Percentiles rank a stretch among this genome's conserved stretches.
These are phyloP conservation scores for Lasiosphaeria ovina DNA, from an alignment of 495 filamentous ascomycete genomes.

Conservation along the genomic window DNA sequence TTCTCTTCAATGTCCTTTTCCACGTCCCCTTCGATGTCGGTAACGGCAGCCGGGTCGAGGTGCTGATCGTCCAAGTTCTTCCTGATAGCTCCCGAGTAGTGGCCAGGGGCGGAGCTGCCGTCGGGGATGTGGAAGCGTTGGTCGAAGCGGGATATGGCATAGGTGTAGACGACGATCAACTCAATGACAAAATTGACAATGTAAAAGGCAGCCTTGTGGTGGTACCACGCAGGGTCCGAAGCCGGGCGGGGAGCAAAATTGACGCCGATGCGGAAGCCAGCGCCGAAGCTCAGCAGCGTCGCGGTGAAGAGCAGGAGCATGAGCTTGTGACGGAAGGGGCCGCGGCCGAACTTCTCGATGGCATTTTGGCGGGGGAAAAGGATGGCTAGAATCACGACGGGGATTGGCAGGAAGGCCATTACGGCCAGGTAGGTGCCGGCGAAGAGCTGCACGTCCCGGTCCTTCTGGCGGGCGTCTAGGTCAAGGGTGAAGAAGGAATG, in stretches of 20 bases:
- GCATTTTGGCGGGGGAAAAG: constrained; percentile 46
- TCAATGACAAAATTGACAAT: constrained; percentile 74
- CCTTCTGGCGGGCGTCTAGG: constrained; percentile 42
- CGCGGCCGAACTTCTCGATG: constrained; percentile 68
- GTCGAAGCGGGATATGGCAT: constrained; percentile 65
- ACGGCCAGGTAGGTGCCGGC: constrained; percentile 64
- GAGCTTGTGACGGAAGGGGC: constrained; percentile 62
- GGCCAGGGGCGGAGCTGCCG: constrained; percentile 35
- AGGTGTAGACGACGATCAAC: constrained; percentile 62
- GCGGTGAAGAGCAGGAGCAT: constrained; percentile 54
- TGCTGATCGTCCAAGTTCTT: not conserved
- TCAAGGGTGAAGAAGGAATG: constrained; percentile 65
- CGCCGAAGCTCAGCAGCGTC: constrained; percentile 62
- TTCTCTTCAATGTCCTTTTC: not conserved
- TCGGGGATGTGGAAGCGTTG: constrained; percentile 66
- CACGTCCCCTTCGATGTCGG: not conserved
- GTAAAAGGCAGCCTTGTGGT: constrained; percentile 71
- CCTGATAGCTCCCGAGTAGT: constrained; percentile 25
- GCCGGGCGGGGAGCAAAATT: constrained; percentile 54
- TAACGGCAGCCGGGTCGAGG: not conserved
- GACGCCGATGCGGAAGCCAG: constrained; percentile 62
- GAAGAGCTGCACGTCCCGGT: constrained; percentile 64
- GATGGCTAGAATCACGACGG: constrained; percentile 37
- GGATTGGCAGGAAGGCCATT: constrained; percentile 72
- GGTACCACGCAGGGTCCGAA: constrained; percentile 63